Conservation (phyloP, 371 early-diverging fungal genomes). For the Mucor mucedo region DNA sequence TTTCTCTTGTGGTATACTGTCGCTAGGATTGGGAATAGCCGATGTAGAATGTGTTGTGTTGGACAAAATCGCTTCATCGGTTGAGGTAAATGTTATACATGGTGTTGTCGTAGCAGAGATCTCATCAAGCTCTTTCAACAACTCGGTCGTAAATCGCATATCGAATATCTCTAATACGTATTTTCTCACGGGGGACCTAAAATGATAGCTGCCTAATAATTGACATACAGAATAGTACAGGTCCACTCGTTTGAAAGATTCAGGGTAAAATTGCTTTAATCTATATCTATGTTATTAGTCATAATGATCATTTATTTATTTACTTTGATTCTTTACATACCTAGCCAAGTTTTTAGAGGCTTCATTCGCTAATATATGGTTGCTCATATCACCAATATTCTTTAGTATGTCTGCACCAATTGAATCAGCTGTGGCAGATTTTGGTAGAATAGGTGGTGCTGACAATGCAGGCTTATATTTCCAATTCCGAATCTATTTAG, state of each 20-base stretch:
- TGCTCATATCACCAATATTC: slow-evolving; percentile 82
- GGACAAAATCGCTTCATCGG: neutral
- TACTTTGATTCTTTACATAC: slow-evolving; percentile 33
- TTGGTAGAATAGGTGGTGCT: slow-evolving; percentile 53
- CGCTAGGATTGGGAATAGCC: slow-evolving; percentile 13
- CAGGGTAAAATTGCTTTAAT: slow-evolving; percentile 55
- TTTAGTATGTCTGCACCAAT: slow-evolving; percentile 73
- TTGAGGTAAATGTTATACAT: slow-evolving; percentile 15
- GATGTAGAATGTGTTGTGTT: slow-evolving; percentile 5
- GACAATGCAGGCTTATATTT: slow-evolving; percentile 52
- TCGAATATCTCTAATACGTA: slow-evolving; percentile 86
- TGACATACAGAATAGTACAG: slow-evolving; percentile 71
- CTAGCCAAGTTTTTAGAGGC: slow-evolving; percentile 73
- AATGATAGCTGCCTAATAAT: slow-evolving; percentile 73
- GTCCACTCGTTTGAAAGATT: slow-evolving; percentile 59
- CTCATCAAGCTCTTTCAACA: slow-evolving; percentile 42
- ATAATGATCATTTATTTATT: neutral
- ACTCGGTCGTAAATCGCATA: slow-evolving; percentile 54
- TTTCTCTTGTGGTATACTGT: slow-evolving; percentile 25
- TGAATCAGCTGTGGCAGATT: slow-evolving; percentile 46
- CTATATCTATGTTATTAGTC: slow-evolving; percentile 15
- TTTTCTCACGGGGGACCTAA: slow-evolving; percentile 74
- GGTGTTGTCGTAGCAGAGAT: slow-evolving; percentile 16
- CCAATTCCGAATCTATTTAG: slow-evolving; percentile 68
- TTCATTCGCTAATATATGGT: slow-evolving; percentile 84